phyloP scores from a whole-genome alignment of 257 asterid genomes.

The Rhazya stricta region DNA sequence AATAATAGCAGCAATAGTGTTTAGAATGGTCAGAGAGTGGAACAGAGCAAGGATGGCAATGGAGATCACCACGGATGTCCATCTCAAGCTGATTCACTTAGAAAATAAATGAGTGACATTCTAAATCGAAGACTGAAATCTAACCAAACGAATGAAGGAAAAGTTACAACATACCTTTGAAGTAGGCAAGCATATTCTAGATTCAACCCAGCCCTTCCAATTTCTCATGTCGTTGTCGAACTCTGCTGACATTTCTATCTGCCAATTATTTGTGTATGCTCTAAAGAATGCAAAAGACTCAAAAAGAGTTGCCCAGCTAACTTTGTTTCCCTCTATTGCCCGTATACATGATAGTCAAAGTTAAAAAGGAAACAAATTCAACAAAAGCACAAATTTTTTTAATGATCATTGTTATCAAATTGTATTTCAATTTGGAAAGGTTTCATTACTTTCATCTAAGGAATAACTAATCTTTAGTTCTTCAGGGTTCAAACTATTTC shows the following conservation, averaged over 20 bases:
- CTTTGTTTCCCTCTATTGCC: slow-evolving; percentile 67
- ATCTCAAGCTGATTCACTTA: slow-evolving; percentile 55
- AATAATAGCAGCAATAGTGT: slow-evolving; percentile 62
- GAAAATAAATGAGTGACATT: slow-evolving; percentile 2
- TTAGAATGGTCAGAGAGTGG: slow-evolving; percentile 67
- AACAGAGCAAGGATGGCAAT: slow-evolving; percentile 79
- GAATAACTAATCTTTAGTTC: background rate
- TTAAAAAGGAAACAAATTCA: slow-evolving; percentile 5
- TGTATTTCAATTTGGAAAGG: background rate
- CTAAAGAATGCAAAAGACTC: slow-evolving; percentile 79
- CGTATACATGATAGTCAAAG: slow-evolving; percentile 17
- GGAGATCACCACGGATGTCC: slow-evolving; percentile 75
- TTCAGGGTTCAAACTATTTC: background rate
- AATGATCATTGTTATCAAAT: background rate
- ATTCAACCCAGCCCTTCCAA: slow-evolving; percentile 94
- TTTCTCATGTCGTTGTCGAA: slow-evolving; percentile 59
- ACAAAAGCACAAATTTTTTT: background rate
- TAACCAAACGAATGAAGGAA: background rate
- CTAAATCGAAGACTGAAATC: background rate
- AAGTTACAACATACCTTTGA: slow-evolving; percentile 45
- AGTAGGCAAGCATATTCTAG: slow-evolving; percentile 74
- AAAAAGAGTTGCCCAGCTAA: slow-evolving; percentile 53
- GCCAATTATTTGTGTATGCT: slow-evolving; percentile 74
- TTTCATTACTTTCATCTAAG: too few species aligned
- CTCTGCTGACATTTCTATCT: slow-evolving; percentile 74